Conservation (phyloP, 306 rosid genomes). For the Adenanthera pavonina region DNA sequence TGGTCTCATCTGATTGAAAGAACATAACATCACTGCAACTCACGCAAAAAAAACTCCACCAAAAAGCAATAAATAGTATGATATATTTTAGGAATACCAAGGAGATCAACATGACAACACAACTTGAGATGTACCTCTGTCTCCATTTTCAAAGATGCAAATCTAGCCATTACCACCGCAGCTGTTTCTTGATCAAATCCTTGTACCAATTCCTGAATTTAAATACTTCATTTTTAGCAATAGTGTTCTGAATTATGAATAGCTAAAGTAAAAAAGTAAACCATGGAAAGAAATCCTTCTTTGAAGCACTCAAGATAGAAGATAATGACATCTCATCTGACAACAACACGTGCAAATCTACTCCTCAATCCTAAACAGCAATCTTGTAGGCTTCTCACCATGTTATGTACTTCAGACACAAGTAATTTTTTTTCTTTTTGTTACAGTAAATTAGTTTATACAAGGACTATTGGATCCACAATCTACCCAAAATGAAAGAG, state of each 20-base stretch:
- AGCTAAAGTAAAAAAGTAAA: neutral
- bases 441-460: neutral
- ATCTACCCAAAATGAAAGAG: neutral
- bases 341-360: neutral
- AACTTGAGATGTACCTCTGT: slow-evolving; percentile 64
- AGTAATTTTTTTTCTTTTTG: neutral
- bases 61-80: slow-evolving; percentile 28
- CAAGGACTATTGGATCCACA: neutral
- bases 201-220: slow-evolving; percentile 83
- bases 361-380: neutral
- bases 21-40: slow-evolving; percentile 18
- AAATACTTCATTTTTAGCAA: slow-evolving; percentile 29
- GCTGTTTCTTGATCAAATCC: slow-evolving; percentile 99
- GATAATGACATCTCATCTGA: neutral
- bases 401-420: neutral
- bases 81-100: slow-evolving; percentile 19
- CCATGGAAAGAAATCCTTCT: neutral
- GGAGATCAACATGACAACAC: slow-evolving; percentile 28
- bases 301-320: neutral
- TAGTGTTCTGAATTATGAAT: slow-evolving; percentile 15
- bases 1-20: slow-evolving; percentile 23
- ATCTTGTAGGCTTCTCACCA: neutral
- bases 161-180: slow-evolving; percentile 95
- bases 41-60: slow-evolving; percentile 13
- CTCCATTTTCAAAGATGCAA: slow-evolving; percentile 92